phyloP scores from a whole-genome alignment of 2,329 filamentous ascomycete species.

The Aspergillus cejpii region DNA sequence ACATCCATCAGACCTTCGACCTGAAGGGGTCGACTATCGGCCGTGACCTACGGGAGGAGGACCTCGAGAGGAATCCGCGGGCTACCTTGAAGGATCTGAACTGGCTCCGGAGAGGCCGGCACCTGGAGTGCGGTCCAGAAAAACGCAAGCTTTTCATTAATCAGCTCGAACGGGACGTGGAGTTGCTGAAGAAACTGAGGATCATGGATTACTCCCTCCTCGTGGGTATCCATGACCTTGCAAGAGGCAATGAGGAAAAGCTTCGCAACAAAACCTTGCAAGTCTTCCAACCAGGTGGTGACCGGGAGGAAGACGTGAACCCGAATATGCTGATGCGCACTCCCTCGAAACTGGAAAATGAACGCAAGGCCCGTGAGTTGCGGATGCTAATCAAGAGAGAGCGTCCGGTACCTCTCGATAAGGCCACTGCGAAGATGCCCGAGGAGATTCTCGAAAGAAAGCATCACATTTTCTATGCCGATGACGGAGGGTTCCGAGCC shows the following conservation, averaged over 20 bases:
- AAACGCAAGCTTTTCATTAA: constrained; percentile 85
- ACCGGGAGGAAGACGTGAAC: constrained; percentile 55
- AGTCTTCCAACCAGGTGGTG: constrained; percentile 85
- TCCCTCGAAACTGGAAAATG: constrained; percentile 86
- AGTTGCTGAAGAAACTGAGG: constrained; percentile 74
- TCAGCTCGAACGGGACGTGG: constrained; percentile 82
- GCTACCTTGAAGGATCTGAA: constrained; percentile 96
- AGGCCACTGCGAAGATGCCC: constrained; percentile 78
- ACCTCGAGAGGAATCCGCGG: constrained; percentile 78
- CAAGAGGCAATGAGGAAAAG: constrained; percentile 90
- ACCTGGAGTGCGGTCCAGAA: constrained; percentile 78
- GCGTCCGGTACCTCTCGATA: constrained; percentile 85
- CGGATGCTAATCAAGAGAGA: constrained; percentile 88
- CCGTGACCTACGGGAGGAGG: constrained; percentile 81
- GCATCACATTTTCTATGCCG: constrained; percentile 81
- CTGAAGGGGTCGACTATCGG: constrained; percentile 94
- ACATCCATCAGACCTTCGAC: constrained; percentile 96
- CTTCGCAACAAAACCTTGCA: constrained; percentile 81
- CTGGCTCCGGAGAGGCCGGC: constrained; percentile 79
- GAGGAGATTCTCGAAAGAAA: constrained; percentile 72
- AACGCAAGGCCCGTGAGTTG: constrained; percentile 82
- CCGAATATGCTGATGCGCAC: constrained; percentile 71
- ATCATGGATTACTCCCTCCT: constrained; percentile 99
- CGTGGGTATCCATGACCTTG: constrained; percentile 86
- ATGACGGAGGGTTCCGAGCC: constrained; percentile 87